Conservation (phyloP, 2,329 filamentous ascomycete genomes). For the Diaporthe sp. region DNA sequence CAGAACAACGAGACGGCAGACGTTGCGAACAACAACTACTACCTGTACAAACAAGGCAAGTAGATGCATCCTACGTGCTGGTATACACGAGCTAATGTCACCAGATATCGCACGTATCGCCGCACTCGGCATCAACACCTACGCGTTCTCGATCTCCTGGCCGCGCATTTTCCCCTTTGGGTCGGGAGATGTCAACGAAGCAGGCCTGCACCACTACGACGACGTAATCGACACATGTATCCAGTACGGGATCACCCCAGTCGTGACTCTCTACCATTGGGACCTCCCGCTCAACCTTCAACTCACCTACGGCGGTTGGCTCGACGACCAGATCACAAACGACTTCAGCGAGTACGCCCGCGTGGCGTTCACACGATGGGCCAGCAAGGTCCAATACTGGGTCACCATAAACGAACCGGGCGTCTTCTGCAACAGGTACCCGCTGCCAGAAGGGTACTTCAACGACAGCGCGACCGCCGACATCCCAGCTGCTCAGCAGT, state of each 20-base stretch:
- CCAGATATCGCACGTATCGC: slow-evolving; percentile 31
- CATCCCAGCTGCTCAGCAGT: slow-evolving; percentile 8
- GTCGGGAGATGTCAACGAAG: slow-evolving; percentile 10
- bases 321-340: slow-evolving; percentile 25
- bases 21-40: slow-evolving; percentile 28
- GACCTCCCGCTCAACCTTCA: slow-evolving; percentile 32
- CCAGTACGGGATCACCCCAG: slow-evolving; percentile 22
- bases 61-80: accelerated
- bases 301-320: slow-evolving; percentile 27
- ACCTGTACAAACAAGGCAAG: slow-evolving; percentile 28
- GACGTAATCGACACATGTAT: slow-evolving; percentile 32
- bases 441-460: slow-evolving; percentile 24
- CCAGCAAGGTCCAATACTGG: slow-evolving; percentile 29
- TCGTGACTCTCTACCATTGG: slow-evolving; percentile 26
- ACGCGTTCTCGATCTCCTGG: slow-evolving; percentile 30
- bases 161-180: slow-evolving; percentile 32
- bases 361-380: slow-evolving; percentile 10
- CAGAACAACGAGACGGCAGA: slow-evolving; percentile 24
- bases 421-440: slow-evolving; percentile 11
- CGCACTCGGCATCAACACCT: slow-evolving; percentile 34
- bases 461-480: slow-evolving; percentile 10
- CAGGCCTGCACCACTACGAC: slow-evolving; percentile 24
- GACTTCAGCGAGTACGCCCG: slow-evolving; percentile 37
- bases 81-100: background rate
- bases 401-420: slow-evolving; percentile 25